Evolutionary conservation across 495 filamentous ascomycete species (phyloP), one percentile per base, ranked within the genome.

Genomic region (Bacidia gigantensis): DNA sequence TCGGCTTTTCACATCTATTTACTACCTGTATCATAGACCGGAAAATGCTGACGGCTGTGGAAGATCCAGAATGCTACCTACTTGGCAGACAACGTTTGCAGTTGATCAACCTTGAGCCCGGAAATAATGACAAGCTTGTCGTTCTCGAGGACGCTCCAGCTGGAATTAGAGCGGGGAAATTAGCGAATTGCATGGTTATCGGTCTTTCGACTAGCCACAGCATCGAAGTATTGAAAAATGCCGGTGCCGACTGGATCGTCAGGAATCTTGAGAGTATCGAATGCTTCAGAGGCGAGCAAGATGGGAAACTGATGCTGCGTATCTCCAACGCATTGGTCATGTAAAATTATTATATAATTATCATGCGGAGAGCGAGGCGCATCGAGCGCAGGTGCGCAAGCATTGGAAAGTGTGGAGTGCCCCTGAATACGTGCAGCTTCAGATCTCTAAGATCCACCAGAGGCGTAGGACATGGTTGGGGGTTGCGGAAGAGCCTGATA

Each of bases 61-160:
- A 10, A 57, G 69, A 76, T 49, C 90, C 92, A 20, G 72, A 78
- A 20, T 92, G 92, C 73, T 96, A 96, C 64, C 54, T 70, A 29
- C 74, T 93, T 2, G 89, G 87, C 0, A 74, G 74, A 42, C 67
- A 77, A 62, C 74, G 72, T 53, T 71, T 94, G 14, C 75, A 70
- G 0, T 64, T 92, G 21, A 60, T 62, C 32, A 62, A 72, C n/a
- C 69, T 72, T 0, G 65, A 64, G 11, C 66, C 73, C 12, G 32
- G 38, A 25, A 22, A 29, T 18, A 35, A n/a, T n/a, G n/a, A n/a
- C n/a, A n/a, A n/a, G n/a, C 69, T 92, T 18, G 69, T 96, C 17
- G 90, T 98, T 29, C 66, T 98, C 5, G 92, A 98, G 65, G 92
- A 98, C 67, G 83, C 85, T 46, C 90, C 92, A 0, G 88, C 89